Evolutionary conservation across 805 yeast genomes (phyloP), one percentile per base, ranked within the genome.

Genomic region (Teunomyces cretensis): DNA sequence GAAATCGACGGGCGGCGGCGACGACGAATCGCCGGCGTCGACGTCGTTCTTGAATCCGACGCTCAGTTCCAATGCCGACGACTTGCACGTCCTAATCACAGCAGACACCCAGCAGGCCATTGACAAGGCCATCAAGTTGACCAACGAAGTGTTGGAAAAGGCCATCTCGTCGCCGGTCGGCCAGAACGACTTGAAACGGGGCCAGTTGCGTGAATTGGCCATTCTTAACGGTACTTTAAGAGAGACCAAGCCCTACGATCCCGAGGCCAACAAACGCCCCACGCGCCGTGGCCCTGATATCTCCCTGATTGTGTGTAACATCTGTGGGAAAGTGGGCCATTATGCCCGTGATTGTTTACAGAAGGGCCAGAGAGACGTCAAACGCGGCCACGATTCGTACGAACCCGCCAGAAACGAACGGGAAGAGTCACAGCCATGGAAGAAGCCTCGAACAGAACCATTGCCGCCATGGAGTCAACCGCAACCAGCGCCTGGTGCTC

Each of bases 101-200:
- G 89, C 94, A 0, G 97, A 90, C 52, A 75, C 83, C 12, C 89
- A 81, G 49, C 91, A 81, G 31, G 86, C 85, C 57, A 79, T 92
- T 30, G 80, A 81, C 27, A 79, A 78, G 48, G 99, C 96, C 9
- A 76, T 87, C 30, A 77, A 78, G 51, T 77, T 85, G 13, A 84
- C 95, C 44, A 81, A 88, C 55, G 80, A 79, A 45, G 81, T 94
- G 42, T 81, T 95, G 12, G 81, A 86, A 44, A 85, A 84, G 50
- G 97, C 97, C 0, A 86, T 91, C 1, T 76, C 82, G 14, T 82
- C 96, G 0, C 99, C 99, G 1, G 92, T 86, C 51, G 97, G 96
- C 1, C 95, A 88, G 61, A 94, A 92, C 64, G 96, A 89, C 51
- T 75, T 88, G 61, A 94, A 94, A 58, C 75, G 97, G 47, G 88